A percentile compares a stretch with the other conserved stretches of the same genome.
These are phyloP conservation scores for Amaranthus tricolor DNA, from an alignment of 179 eudicot species.

Conservation along the genomic window DNA sequence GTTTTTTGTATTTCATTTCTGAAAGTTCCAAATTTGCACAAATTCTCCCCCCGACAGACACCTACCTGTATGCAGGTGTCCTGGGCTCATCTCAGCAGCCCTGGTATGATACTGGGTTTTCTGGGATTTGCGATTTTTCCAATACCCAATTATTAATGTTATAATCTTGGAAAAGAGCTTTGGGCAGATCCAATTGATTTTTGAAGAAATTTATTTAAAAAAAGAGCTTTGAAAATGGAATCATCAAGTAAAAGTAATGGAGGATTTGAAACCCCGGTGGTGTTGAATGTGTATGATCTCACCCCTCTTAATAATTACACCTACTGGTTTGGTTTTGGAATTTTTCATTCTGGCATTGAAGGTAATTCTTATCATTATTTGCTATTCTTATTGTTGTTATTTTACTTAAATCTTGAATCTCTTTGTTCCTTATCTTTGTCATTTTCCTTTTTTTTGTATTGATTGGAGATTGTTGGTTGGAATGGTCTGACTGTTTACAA, in stretches of 20 bases:
- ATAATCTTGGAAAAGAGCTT: neutral
- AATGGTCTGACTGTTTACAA: conserved; percentile 7
- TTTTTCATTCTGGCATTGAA: conserved; percentile 94
- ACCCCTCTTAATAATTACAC: conserved; percentile 81
- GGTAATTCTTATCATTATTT: conserved; percentile 35
- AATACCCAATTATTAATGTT: conserved; percentile 6
- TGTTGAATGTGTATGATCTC: conserved; percentile 84
- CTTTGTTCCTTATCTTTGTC: neutral
- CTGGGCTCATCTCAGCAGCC: conserved; percentile 13
- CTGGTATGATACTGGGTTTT: neutral
- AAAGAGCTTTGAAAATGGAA: conserved; percentile 9
- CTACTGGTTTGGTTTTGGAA: conserved; percentile 84
- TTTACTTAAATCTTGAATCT: neutral
- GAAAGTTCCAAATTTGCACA: too few species aligned
- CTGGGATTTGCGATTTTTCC: conserved; percentile 2
- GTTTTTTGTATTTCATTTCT: too few species aligned
- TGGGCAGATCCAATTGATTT: conserved; percentile 5
- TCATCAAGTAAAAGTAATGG: conserved; percentile 25
- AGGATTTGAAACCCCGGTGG: conserved; percentile 44
- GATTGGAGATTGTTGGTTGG: neutral
- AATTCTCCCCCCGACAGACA: conserved; percentile 10
- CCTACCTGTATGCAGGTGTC: neutral
- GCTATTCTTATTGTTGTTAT: neutral
- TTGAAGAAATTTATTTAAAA: neutral
- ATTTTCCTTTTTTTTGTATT: neutral